phyloP scores from a whole-genome alignment of 805 yeast genomes.

The Metschnikowia dekortorum region DNA sequence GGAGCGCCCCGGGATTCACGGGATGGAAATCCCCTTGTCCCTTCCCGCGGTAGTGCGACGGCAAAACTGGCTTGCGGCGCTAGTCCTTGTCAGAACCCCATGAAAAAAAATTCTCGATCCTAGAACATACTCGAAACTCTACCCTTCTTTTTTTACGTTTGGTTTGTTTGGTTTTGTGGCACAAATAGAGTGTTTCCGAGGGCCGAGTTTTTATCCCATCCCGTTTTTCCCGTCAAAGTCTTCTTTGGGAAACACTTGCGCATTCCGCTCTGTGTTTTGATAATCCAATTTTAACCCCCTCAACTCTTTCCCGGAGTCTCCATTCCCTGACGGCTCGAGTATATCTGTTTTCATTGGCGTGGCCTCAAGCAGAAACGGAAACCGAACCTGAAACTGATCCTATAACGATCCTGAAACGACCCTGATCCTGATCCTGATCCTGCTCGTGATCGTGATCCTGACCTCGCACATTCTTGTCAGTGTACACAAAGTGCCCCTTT shows the following conservation, averaged over 20 bases:
- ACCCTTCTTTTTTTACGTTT: not conserved
- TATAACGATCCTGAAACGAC: no score
- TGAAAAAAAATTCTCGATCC: conserved; percentile 4
- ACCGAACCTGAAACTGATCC: no score
- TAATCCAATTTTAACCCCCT: not conserved
- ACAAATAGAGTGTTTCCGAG: not conserved
- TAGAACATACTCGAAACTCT: not conserved
- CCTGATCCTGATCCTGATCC: no score
- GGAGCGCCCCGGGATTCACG: not conserved
- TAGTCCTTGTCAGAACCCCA: not conserved
- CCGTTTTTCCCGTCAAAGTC: not conserved
- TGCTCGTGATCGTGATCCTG: no score
- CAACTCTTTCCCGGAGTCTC: not conserved
- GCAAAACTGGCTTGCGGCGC: conserved; percentile 2
- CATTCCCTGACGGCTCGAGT: not conserved
- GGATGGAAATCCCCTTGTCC: not conserved
- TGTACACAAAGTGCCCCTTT: not conserved
- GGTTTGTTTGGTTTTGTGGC: not conserved
- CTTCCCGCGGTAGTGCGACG: conserved; percentile 3
- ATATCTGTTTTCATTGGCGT: not conserved
- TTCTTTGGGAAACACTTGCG: not conserved
- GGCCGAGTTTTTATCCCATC: not conserved
- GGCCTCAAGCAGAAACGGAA: not conserved
- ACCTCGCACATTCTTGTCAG: not conserved
- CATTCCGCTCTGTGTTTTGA: conserved; percentile 3